These are phyloP conservation scores for Elongisporangium undulatum DNA, from an alignment of 352 stramenopile genomes.

Conservation along the genomic window DNA sequence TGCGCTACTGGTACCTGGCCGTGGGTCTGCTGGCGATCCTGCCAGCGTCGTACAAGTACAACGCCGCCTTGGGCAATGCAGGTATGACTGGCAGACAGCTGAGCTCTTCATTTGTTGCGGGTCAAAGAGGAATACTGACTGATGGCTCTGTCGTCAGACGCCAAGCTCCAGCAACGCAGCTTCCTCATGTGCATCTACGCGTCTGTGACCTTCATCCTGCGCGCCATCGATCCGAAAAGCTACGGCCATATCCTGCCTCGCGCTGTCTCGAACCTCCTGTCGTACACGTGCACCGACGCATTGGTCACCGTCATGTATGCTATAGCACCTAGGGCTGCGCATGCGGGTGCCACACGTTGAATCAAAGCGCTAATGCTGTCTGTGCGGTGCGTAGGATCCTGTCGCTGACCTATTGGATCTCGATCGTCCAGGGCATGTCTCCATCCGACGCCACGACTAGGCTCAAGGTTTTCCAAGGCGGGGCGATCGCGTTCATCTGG, in stretches of 20 bases:
- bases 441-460: constrained; percentile 6
- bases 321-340: not conserved
- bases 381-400: constrained; percentile 14
- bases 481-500: constrained; percentile 11
- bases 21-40: constrained; percentile 26
- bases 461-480: constrained; percentile 9
- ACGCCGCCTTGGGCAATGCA: not conserved
- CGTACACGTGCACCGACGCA: constrained; percentile 24
- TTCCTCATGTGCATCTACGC: constrained; percentile 21
- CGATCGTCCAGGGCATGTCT: constrained; percentile 19
- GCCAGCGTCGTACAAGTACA: not conserved
- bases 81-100: not conserved
- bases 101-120: not conserved
- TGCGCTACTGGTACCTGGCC: constrained; percentile 37
- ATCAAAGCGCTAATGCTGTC: not conserved
- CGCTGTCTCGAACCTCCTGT: constrained; percentile 16
- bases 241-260: constrained; percentile 23
- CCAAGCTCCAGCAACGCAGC: constrained; percentile 19
- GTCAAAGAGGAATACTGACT: not conserved
- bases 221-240: constrained; percentile 17
- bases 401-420: constrained; percentile 21
- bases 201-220: constrained; percentile 21
- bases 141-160: not conserved
- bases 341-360: not conserved
- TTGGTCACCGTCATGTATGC: constrained; percentile 30